These are phyloP conservation scores for Lentinula guzmanii DNA, from an alignment of 768 basidiomycete species.

Conservation along the genomic window DNA sequence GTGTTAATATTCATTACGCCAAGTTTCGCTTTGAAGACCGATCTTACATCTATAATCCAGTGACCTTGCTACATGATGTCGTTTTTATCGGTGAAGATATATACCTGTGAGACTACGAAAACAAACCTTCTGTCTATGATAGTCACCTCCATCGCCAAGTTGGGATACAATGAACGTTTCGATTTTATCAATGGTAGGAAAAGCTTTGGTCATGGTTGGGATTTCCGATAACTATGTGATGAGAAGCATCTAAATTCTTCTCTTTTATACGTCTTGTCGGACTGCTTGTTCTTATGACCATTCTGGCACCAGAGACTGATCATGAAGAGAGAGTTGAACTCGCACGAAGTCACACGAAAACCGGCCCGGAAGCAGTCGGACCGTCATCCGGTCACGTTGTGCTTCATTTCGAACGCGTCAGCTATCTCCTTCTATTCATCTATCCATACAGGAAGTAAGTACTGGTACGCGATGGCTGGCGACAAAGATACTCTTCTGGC, in stretches of 20 bases:
- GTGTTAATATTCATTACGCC: neutral
- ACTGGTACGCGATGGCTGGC: constrained; percentile 32
- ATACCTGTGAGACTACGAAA: neutral
- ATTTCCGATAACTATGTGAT: neutral
- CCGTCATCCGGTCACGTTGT: neutral
- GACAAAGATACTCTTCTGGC: constrained; percentile 72
- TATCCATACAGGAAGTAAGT: neutral
- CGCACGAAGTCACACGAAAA: neutral
- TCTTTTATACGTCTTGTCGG: neutral
- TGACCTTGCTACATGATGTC: constrained; percentile 14
- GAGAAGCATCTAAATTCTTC: too few relatives aligned
- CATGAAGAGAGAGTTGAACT: neutral
- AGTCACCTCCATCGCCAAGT: constrained; percentile 16
- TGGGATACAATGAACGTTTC: constrained; percentile 18
- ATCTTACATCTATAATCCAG: constrained; percentile 20
- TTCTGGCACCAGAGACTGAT: neutral
- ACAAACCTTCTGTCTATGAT: constrained; percentile 12
- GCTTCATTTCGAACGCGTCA: neutral
- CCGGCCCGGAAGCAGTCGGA: neutral
- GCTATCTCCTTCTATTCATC: neutral
- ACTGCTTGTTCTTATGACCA: neutral
- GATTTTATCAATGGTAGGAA: constrained; percentile 18
- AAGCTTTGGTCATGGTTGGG: constrained; percentile 8
- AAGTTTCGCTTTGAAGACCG: neutral
- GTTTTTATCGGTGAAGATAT: neutral